Percentiles rank a stretch among this genome's conserved stretches.
Conservation (phyloP, 2,329 filamentous ascomycete genomes). For the Sporothrix humicola region DNA sequence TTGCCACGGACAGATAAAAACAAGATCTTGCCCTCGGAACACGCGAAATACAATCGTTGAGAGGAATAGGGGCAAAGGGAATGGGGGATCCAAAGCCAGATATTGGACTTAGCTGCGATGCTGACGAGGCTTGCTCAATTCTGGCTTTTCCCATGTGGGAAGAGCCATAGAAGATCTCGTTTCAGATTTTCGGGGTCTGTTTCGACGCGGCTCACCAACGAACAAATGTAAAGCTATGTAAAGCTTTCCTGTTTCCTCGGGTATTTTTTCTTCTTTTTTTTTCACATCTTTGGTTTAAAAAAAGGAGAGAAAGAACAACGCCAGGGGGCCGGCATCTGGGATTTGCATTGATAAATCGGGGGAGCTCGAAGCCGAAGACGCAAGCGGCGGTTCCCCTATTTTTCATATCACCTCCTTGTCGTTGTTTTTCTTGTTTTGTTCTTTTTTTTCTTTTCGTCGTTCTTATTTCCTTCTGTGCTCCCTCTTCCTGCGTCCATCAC, state of each 20-base stretch:
- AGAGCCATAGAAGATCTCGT: conserved; percentile 25
- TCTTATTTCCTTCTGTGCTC: neutral
- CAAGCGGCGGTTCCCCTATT: neutral
- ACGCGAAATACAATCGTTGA: neutral
- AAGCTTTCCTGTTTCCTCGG: neutral
- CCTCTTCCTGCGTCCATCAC: neutral
- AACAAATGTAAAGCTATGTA: neutral
- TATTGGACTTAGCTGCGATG: neutral
- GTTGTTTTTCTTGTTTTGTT: too few species aligned
- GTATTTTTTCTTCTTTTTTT: too few species aligned
- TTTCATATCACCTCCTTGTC: neutral
- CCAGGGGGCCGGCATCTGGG: conserved; percentile 11
- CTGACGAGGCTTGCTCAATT: neutral
- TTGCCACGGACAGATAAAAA: neutral
- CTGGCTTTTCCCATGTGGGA: neutral
- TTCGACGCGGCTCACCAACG: neutral
- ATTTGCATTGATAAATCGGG: neutral
- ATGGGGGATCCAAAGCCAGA: too few species aligned
- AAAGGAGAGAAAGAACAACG: neutral
- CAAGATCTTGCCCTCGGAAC: neutral
- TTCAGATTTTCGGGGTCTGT: conserved; percentile 27
- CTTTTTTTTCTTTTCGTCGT: neutral
- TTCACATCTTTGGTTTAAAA: neutral
- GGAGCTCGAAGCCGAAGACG: neutral
- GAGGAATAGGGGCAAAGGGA: neutral